A percentile compares a stretch with the other conserved stretches of the same genome.
Evolutionary conservation across 2,329 filamentous ascomycete species (phyloP).

Genomic region (Aureobasidium lini): DNA sequence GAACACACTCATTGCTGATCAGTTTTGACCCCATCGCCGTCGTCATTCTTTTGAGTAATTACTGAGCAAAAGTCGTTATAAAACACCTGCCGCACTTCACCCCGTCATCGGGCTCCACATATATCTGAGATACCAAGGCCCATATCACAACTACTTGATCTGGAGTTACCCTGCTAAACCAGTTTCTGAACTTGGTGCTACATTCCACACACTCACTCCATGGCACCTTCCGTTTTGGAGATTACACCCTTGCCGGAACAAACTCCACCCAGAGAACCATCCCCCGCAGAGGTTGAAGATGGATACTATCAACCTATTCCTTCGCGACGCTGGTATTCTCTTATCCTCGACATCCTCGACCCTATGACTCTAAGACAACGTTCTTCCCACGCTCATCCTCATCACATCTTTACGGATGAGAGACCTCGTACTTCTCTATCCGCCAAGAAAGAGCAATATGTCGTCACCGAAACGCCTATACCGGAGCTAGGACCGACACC

Average conservation of each 20-base stretch:
- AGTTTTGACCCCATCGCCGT: background rate
- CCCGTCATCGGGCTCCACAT: background rate
- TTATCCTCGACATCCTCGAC: background rate
- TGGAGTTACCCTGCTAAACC: background rate
- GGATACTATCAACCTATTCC: slow-evolving; percentile 2
- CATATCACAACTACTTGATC: background rate
- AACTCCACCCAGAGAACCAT: background rate
- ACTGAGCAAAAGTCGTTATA: background rate
- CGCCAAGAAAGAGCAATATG: background rate
- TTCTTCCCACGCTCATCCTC: background rate
- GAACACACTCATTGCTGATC: background rate
- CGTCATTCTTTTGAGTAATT: background rate
- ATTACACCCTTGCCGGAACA: background rate
- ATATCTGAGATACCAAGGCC: background rate
- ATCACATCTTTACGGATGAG: background rate
- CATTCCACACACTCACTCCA: background rate
- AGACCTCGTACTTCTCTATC: background rate
- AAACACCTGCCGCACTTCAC: background rate
- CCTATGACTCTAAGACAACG: slow-evolving; percentile 3
- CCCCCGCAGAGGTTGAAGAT: background rate
- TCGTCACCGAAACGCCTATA: background rate
- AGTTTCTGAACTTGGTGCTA: background rate
- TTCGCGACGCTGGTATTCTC: background rate
- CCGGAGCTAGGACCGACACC: background rate
- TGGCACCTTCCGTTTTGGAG: background rate